Evolutionary conservation across 73 alveolate species (phyloP), one percentile per base, ranked within the genome.

Genomic region (Uronychia binucleata): DNA sequence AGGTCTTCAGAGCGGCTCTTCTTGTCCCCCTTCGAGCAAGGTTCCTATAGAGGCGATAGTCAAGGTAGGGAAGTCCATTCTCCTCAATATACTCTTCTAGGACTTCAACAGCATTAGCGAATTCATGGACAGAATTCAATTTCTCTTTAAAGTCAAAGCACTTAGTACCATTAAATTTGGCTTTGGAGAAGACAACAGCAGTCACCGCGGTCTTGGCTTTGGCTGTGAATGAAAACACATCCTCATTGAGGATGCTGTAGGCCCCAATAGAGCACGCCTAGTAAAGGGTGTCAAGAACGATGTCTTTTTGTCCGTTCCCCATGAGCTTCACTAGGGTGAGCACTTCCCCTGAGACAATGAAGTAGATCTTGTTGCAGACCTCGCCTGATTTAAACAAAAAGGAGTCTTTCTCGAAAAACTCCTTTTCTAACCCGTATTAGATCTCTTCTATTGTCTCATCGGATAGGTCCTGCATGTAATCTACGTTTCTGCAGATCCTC

Each of bases 51-150:
- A 83, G 78, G 8, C 78, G 1, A 34, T 79, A 86, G 75, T 80
- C 93, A 0, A 86, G 79, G 31, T 79, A 46, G 1, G 93, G 93
- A 33, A 79, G 82, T 0, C 85, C 85, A 46, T 78, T 86, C 74
- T 78, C 77, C 34, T 79, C 80, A 26, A 86, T 33, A 79, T 86
- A 80, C 5, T 79, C 81, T 26, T 79, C 79, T 13, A 58, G 58
- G 30, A 26, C 30, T 13, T 27, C 26, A 29, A 86, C 8, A 13
- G 28, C 77, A 27, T 28, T 80, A 32, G 34, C 83, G 0, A 86
- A 59, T 33, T 59, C 78, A 27, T 77, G 59, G 30, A 46, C 31
- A 25, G 34, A 14, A 28, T 79, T 79, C 33, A 29, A 29, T 46
- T 33, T 13, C 1, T 26, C 58, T n/a, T 34, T 46, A 27, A 78